Evolutionary conservation across 1,284 basidiomycete genomes (phyloP), one percentile per base, ranked within the genome.

Genomic region (Agaricales sp.): DNA sequence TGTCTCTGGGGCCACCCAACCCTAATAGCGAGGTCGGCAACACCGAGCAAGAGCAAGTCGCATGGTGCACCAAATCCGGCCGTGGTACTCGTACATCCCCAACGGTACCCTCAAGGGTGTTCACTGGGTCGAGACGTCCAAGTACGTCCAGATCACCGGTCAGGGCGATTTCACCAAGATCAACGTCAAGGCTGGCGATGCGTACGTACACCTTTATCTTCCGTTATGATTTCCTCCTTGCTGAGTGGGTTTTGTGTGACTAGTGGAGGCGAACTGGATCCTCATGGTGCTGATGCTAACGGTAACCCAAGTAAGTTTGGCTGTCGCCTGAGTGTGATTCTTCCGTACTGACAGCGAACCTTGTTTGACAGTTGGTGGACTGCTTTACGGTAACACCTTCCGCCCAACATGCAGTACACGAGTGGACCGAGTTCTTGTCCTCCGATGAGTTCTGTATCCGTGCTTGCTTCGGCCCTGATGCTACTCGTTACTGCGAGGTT

Each of bases 41-140:
- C 52, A 77, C 79, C 11, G 87, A 90, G 64, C 74, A 73, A 38
- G 70, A 77, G 48, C 78, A 76, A 52, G 80, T 89, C n/a, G 78
- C 83, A 0, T 89, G 77, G 72, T 90, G 86, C 68, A 83, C 82
- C 30, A 80, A 78, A 60, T 70, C 74, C 46, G 78, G 80, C 14
- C 74, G 73, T 50, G 84, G 85, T 4, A 69, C 80, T 0, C 81
- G 85, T 46, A 61, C 75, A 23, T 88, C 20, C 81, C 81, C 43
- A 63, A 71, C 14, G 79, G 78, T 19, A 68, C 82, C 4, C 67
- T 88, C 52, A 67, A 70, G 24, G 83, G 81, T 54, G 72, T 83
- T 2, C 82, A 87, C 60, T 78, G 80, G 59, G 75, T 83, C 53
- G 69, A 73, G 61, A 82, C 82, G 0, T 71, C 73, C 11, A 71